Conservation (phyloP, 495 filamentous ascomycete genomes). For the Hypoxylon fuscum region DNA sequence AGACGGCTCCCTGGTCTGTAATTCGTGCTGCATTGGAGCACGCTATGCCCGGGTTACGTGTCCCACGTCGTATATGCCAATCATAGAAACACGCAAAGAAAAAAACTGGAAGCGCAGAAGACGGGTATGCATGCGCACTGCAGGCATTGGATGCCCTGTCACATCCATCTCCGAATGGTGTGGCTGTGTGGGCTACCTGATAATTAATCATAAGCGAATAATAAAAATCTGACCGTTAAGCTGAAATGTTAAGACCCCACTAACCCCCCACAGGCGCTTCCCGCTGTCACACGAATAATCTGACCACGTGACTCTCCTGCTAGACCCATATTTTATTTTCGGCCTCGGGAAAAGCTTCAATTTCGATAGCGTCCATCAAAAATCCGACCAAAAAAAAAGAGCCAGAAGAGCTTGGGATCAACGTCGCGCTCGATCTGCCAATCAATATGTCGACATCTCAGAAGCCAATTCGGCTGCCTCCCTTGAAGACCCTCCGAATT, state of each 20-base stretch:
- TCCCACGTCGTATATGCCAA: conserved; percentile 28
- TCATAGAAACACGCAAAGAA: conserved; percentile 1
- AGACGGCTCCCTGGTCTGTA: conserved; percentile 10
- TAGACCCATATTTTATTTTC: conserved; percentile 8
- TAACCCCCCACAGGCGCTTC: no score
- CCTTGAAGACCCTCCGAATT: conserved; percentile 83
- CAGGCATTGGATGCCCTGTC: conserved; percentile 3
- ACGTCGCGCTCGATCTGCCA: no score
- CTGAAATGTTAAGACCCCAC: no score
- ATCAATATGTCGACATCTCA: conserved; percentile 43
- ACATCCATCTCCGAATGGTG: neutral
- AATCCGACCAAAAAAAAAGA: no score
- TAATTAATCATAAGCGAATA: no score
- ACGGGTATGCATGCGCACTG: conserved; percentile 38
- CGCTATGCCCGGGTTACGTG: conserved; percentile 19
- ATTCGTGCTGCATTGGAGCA: conserved; percentile 7
- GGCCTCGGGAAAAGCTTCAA: conserved; percentile 25
- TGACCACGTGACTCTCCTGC: neutral
- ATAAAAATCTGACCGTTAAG: no score
- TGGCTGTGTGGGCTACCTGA: no score
- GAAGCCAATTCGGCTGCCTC: conserved; percentile 82
- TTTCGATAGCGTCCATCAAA: conserved; percentile 13
- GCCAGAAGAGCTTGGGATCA: no score
- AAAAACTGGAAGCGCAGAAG: conserved; percentile 6
- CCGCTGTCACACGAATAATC: no score